phyloP scores from a whole-genome alignment of 345 rosid genomes.

The Balakata baccata region DNA sequence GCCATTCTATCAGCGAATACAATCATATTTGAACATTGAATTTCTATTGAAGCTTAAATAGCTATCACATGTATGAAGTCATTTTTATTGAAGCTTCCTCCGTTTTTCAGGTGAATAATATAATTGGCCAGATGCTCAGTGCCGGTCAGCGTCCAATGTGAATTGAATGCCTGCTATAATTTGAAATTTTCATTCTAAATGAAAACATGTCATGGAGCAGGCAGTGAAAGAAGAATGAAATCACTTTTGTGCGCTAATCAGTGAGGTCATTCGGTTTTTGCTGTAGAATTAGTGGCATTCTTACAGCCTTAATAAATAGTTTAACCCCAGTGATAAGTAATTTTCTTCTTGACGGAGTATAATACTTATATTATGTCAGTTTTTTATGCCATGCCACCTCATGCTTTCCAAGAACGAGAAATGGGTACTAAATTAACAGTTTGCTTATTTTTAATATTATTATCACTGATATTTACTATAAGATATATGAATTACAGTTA shows the following conservation, averaged over 20 bases:
- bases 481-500: too few relatives aligned
- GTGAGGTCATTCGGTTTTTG: neutral
- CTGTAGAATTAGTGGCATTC: neutral
- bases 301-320: neutral
- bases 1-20: neutral
- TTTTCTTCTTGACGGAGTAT: neutral
- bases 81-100: neutral
- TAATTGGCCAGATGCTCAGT: conserved; percentile 85
- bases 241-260: neutral
- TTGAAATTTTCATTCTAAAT: conserved; percentile 2
- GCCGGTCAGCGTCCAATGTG: conserved; percentile 64
- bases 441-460: neutral
- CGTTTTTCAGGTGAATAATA: conserved; percentile 65
- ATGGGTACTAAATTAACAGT: neutral
- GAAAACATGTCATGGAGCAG: neutral
- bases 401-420: neutral
- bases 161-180: neutral
- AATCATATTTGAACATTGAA: neutral
- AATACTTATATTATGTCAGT: too few relatives aligned
- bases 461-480: too few relatives aligned
- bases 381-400: neutral
- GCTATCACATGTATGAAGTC: neutral
- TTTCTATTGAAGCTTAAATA: neutral
- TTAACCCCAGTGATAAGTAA: neutral
- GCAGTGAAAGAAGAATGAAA: neutral